phyloP scores from a whole-genome alignment of 192 early-diverging fungal species.

The Phlyctochytrium planicorne region DNA sequence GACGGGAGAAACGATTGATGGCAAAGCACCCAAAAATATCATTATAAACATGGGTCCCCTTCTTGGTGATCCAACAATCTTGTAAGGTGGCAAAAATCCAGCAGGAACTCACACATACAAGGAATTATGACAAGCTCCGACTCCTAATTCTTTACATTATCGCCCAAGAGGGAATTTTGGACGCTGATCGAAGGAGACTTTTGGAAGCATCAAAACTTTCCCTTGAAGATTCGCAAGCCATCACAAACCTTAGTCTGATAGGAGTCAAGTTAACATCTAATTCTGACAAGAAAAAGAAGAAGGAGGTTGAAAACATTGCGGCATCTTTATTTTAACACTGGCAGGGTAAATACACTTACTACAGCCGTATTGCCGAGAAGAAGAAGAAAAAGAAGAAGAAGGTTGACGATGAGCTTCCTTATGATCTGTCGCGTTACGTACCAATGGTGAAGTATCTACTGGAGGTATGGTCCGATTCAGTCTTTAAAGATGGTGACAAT shows the following conservation, averaged over 20 bases:
- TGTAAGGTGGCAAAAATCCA: no score
- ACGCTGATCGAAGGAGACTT: constrained; percentile 67
- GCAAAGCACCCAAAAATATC: constrained; percentile 62
- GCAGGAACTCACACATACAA: neutral
- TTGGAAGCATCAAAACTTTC: constrained; percentile 68
- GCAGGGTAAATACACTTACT: constrained; percentile 42
- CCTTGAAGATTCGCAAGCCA: constrained; percentile 73
- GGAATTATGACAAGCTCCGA: constrained; percentile 75
- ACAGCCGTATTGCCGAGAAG: constrained; percentile 49
- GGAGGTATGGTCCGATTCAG: constrained; percentile 38
- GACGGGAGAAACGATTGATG: constrained; percentile 76
- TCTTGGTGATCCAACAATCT: neutral
- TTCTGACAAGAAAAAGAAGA: constrained; percentile 54
- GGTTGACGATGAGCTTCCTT: constrained; percentile 61
- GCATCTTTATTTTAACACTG: neutral
- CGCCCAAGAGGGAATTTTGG: constrained; percentile 71
- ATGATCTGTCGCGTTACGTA: constrained; percentile 75
- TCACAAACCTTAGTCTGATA: constrained; percentile 69
- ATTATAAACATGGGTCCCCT: constrained; percentile 71
- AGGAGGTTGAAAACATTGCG: constrained; percentile 15
- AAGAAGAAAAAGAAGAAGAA: constrained; percentile 50
- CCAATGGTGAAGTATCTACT: constrained; percentile 71
- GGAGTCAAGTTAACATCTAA: constrained; percentile 55
- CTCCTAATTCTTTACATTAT: constrained; percentile 81
- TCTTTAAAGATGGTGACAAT: constrained; percentile 18